These are phyloP conservation scores for Circinella umbellata DNA, from an alignment of 371 early-diverging fungal species.

Conservation along the genomic window DNA sequence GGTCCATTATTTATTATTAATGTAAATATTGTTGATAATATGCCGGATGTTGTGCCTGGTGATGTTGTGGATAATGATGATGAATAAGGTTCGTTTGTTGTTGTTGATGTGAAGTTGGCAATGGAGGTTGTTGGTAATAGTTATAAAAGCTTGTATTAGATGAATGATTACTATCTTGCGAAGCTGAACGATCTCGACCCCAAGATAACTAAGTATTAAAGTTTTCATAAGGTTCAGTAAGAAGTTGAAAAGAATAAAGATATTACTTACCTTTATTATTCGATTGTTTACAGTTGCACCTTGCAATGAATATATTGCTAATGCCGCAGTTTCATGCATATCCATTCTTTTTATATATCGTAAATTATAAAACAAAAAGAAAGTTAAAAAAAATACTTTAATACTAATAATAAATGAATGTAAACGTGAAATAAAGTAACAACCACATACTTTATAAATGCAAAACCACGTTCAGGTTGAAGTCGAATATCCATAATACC, in stretches of 20 bases:
- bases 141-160: constrained; percentile 1
- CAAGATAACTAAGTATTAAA: constrained; percentile 69
- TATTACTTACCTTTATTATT: constrained; percentile 62
- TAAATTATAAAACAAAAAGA: not conserved
- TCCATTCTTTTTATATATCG: constrained; percentile 59
- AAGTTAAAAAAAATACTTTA: too few relatives aligned
- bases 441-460: constrained; percentile 75
- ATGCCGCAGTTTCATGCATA: constrained; percentile 84
- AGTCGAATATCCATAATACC: constrained; percentile 76
- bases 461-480: constrained; percentile 88
- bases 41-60: not conserved
- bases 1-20: not conserved
- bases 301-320: constrained; percentile 76
- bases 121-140: not conserved
- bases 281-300: constrained; percentile 72
- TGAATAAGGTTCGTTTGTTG: not conserved
- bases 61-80: not conserved
- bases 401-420: too few relatives aligned
- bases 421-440: not conserved
- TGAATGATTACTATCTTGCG: constrained; percentile 2
- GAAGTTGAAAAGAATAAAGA: not conserved
- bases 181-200: constrained; percentile 75
- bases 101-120: not conserved
- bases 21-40: constrained; percentile 4
- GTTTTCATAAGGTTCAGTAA: too few relatives aligned